Conservation (phyloP, 768 basidiomycete genomes). For the Tylopilus balloui region DNA sequence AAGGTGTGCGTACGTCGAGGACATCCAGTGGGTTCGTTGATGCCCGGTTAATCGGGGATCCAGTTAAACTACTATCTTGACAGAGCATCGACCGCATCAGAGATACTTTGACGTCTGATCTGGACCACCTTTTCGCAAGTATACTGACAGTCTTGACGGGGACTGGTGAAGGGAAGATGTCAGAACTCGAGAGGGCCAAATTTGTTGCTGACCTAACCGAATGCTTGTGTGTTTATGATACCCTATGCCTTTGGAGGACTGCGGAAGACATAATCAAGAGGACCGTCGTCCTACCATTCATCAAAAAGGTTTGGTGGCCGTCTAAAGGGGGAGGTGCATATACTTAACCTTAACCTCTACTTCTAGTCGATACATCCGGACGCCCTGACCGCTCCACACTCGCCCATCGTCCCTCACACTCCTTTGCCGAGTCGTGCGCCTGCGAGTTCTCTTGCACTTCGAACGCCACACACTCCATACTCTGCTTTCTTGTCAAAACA, state of each 20-base stretch:
- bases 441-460: constrained; percentile 39
- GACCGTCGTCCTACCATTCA: constrained; percentile 69
- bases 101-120: constrained; percentile 78
- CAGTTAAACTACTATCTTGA: constrained; percentile 19
- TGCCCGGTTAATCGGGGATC: constrained; percentile 8
- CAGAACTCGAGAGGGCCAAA: constrained; percentile 63
- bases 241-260: constrained; percentile 75
- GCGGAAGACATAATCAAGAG: constrained; percentile 82
- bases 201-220: constrained; percentile 65
- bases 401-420: constrained; percentile 74
- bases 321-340: neutral
- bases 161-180: constrained; percentile 44
- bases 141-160: constrained; percentile 51
- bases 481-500: constrained; percentile 44
- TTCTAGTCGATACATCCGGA: constrained; percentile 69
- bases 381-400: constrained; percentile 62
- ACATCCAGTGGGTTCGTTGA: constrained; percentile 76
- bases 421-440: constrained; percentile 41
- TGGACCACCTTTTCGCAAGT: constrained; percentile 74
- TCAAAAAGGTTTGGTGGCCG: constrained; percentile 57
- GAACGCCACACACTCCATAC: constrained; percentile 51
- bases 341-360: constrained; percentile 7
- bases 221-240: constrained; percentile 75
- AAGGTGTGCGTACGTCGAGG: constrained; percentile 74
- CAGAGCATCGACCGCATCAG: constrained; percentile 82